Evolutionary conservation across 331 rosid species (phyloP).

Genomic region (Telfairia occidentalis): DNA sequence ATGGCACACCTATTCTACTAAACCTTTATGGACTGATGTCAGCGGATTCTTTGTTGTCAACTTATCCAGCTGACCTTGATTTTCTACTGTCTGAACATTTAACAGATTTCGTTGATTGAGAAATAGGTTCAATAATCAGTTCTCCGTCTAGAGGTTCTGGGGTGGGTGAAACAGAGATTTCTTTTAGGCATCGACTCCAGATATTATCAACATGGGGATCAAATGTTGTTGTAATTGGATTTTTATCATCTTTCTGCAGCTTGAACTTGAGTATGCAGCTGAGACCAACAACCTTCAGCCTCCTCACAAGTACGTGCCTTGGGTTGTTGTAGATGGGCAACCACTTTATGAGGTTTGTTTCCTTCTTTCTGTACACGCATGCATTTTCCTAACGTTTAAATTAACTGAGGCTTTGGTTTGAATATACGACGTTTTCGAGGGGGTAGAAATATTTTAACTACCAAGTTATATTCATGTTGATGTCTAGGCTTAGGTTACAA

Average conservation of each 20-base stretch:
- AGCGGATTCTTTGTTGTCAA: neutral
- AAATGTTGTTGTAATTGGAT: neutral
- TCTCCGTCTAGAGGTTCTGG: neutral
- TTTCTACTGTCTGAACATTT: neutral
- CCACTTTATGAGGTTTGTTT: slow-evolving; percentile 74
- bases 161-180: neutral
- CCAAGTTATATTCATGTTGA: too few species aligned
- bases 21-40: neutral
- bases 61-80: neutral
- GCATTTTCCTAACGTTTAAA: neutral
- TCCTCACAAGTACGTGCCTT: slow-evolving; percentile 73
- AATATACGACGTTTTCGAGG: too few species aligned
- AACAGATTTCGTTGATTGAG: neutral
- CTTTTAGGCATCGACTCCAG: too few species aligned
- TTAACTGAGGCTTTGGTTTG: too few species aligned
- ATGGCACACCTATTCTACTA: neutral
- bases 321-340: slow-evolving; percentile 83
- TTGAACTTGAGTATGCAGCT: slow-evolving; percentile 58
- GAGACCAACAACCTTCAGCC: slow-evolving; percentile 64
- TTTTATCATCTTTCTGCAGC: slow-evolving; percentile 36
- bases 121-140: neutral
- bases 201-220: neutral
- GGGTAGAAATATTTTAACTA: too few species aligned
- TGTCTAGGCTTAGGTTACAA: neutral
- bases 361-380: neutral